A percentile compares a stretch with the other conserved stretches of the same genome.
These are phyloP conservation scores for Suillus americanus DNA, from an alignment of 768 basidiomycete genomes.

Conservation along the genomic window DNA sequence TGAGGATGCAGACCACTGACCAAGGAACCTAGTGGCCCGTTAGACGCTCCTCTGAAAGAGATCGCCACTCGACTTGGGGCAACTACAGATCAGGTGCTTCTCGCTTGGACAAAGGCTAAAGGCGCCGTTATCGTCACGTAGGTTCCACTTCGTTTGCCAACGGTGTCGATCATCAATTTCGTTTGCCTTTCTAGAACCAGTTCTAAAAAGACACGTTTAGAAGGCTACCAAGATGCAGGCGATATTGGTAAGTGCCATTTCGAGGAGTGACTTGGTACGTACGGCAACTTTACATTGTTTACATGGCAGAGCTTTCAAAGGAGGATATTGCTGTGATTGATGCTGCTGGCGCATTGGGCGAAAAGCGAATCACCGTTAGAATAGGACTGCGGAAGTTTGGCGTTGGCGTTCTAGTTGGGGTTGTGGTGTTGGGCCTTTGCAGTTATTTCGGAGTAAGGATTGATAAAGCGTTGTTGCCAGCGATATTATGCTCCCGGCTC, in stretches of 20 bases:
- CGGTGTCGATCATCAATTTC: not conserved
- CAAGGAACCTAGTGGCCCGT: slow-evolving; percentile 55
- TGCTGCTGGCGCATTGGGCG: slow-evolving; percentile 44
- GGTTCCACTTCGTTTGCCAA: slow-evolving; percentile 7
- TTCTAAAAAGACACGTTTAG: slow-evolving; percentile 61
- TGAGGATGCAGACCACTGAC: slow-evolving; percentile 53
- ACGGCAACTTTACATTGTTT: not conserved
- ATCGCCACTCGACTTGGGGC: slow-evolving; percentile 53
- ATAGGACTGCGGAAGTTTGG: slow-evolving; percentile 6
- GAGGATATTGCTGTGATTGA: slow-evolving; percentile 59
- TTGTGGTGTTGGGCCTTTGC: slow-evolving; percentile 9
- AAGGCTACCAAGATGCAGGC: slow-evolving; percentile 67
- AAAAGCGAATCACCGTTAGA: slow-evolving; percentile 8
- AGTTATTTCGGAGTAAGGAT: slow-evolving; percentile 11
- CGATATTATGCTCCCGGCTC: not conserved
- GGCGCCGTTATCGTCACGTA: slow-evolving; percentile 67
- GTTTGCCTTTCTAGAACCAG: slow-evolving; percentile 44
- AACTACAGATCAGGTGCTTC: slow-evolving; percentile 63
- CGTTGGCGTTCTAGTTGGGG: slow-evolving; percentile 9
- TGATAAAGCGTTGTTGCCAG: not conserved
- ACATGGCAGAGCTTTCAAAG: slow-evolving; percentile 42
- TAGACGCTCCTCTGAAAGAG: slow-evolving; percentile 55
- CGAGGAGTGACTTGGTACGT: not conserved
- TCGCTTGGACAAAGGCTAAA: slow-evolving; percentile 73
- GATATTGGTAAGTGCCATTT: slow-evolving; percentile 49